These are phyloP conservation scores for Solanum raphanifolium DNA, from an alignment of 257 asterid species.

Conservation along the genomic window DNA sequence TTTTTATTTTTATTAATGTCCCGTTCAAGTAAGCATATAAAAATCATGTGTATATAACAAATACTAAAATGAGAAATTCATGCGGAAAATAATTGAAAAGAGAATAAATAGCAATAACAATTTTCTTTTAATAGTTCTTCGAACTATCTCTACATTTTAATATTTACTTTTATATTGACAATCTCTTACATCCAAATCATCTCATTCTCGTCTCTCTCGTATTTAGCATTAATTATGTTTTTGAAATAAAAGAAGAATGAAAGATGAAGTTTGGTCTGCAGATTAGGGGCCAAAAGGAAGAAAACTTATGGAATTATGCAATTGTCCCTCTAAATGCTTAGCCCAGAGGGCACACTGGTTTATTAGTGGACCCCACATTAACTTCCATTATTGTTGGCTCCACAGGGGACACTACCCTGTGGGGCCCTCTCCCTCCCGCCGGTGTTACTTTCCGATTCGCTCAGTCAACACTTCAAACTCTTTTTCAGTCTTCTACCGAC, in stretches of 20 bases:
- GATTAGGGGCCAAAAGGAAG: not conserved
- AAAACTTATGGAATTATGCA: not conserved
- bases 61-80: too few species aligned
- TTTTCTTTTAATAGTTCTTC: too few species aligned
- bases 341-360: conserved; percentile 12
- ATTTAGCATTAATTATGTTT: not conserved
- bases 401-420: conserved; percentile 9
- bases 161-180: too few species aligned
- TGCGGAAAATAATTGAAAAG: too few species aligned
- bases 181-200: too few species aligned
- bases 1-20: too few species aligned
- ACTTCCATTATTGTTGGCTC: conserved; percentile 12
- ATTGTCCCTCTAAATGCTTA: conserved; percentile 7
- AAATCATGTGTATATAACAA: too few species aligned
- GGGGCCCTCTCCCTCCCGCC: conserved; percentile 2
- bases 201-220: too few species aligned
- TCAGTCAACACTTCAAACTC: not conserved
- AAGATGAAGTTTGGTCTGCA: not conserved
- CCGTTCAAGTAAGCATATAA: too few species aligned
- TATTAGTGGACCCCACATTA: conserved; percentile 19
- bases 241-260: not conserved
- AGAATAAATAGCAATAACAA: too few species aligned
- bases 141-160: too few species aligned
- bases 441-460: not conserved
- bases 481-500: not conserved